These are phyloP conservation scores for Tricholoma hemisulphureum DNA, from an alignment of 768 basidiomycete species.

Conservation along the genomic window DNA sequence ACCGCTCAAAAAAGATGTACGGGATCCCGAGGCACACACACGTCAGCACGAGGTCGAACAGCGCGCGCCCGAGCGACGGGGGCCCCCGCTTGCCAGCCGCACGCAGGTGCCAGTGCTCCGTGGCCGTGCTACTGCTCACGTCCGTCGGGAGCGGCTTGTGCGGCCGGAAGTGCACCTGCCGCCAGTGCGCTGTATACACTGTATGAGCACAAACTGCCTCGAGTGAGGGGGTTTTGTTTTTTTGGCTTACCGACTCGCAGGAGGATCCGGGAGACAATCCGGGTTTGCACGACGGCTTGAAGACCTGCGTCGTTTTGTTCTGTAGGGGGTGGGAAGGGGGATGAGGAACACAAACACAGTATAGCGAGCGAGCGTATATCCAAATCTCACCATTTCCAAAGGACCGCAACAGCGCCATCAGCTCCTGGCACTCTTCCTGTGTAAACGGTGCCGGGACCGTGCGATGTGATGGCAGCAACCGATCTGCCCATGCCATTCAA, in stretches of 20 bases:
- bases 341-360: neutral
- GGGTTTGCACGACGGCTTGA: slow-evolving; percentile 52
- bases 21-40: slow-evolving; percentile 77
- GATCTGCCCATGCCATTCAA: slow-evolving; percentile 51
- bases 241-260: slow-evolving; percentile 58
- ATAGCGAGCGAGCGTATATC: neutral
- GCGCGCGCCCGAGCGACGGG: too few species aligned
- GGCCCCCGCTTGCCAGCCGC: too few species aligned
- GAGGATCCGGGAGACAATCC: slow-evolving; percentile 66
- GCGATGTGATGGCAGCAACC: slow-evolving; percentile 59
- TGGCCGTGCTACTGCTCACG: slow-evolving; percentile 24
- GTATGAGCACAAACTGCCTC: neutral
- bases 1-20: slow-evolving; percentile 64
- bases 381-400: slow-evolving; percentile 28
- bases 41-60: slow-evolving; percentile 59
- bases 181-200: slow-evolving; percentile 56
- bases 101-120: too few species aligned
- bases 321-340: slow-evolving; percentile 11
- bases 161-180: slow-evolving; percentile 68
- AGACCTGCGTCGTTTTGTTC: slow-evolving; percentile 39
- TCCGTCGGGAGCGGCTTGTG: slow-evolving; percentile 64
- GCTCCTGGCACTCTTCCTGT: slow-evolving; percentile 75
- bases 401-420: slow-evolving; percentile 57
- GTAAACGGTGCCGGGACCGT: slow-evolving; percentile 64
- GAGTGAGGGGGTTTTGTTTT: neutral